Conservation (phyloP, 2,329 filamentous ascomycete species). For the Fusarium marasasianum region DNA sequence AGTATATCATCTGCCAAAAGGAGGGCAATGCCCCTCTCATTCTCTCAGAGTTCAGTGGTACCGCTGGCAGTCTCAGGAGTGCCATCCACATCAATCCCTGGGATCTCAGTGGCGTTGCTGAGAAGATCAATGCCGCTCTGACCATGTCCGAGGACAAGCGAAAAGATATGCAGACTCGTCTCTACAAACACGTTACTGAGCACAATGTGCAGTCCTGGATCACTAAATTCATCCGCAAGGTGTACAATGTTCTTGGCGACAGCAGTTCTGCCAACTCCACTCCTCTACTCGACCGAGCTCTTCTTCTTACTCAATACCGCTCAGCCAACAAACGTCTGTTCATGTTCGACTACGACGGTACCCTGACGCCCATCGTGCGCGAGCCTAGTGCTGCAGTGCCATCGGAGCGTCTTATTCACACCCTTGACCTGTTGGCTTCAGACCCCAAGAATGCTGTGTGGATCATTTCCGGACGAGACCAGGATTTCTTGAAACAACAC, state of each 20-base stretch:
- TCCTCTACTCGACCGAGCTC: constrained; percentile 79
- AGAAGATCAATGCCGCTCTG: constrained; percentile 83
- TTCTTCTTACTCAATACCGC: constrained; percentile 78
- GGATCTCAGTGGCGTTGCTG: constrained; percentile 86
- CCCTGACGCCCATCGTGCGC: constrained; percentile 92
- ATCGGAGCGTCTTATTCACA: constrained; percentile 82
- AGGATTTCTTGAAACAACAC: constrained; percentile 88
- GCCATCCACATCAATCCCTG: constrained; percentile 98
- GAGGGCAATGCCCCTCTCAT: constrained; percentile 88
- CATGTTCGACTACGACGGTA: constrained; percentile 99
- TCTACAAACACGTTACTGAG: constrained; percentile 85
- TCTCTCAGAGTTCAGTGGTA: constrained; percentile 95
- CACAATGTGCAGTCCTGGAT: constrained; percentile 92
- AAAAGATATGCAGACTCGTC: constrained; percentile 72
- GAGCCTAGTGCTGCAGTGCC: constrained; percentile 91
- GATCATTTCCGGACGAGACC: constrained; percentile 96
- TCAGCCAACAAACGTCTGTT: constrained; percentile 83
- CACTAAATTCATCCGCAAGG: constrained; percentile 77
- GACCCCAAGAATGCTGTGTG: constrained; percentile 91
- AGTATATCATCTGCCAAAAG: constrained; percentile 93
- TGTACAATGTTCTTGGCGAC: constrained; percentile 82
- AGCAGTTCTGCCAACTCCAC: constrained; percentile 80
- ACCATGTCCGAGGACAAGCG: constrained; percentile 76
- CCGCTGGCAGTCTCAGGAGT: constrained; percentile 82
- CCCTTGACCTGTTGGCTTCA: constrained; percentile 79